Conservation (phyloP, 2,329 filamentous ascomycete species). For the Epicoccum sorghinum region DNA sequence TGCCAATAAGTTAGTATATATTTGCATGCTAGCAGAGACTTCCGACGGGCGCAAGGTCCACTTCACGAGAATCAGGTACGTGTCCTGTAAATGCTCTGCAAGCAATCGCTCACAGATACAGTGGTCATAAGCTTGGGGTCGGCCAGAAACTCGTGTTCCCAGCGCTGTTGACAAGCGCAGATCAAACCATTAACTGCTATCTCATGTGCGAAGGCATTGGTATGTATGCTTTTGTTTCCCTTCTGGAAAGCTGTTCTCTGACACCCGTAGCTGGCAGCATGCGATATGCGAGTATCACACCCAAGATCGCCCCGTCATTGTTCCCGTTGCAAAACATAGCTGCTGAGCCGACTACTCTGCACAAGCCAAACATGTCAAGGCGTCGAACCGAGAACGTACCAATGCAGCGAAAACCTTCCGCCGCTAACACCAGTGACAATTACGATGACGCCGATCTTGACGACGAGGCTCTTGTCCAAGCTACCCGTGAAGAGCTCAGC, state of each 20-base stretch:
- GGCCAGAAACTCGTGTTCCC: constrained; percentile 66
- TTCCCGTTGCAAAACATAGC: constrained; percentile 48
- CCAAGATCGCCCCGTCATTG: constrained; percentile 53
- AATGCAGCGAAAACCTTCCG: constrained; percentile 14
- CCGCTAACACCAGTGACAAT: constrained; percentile 49
- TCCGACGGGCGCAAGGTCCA: constrained; percentile 72
- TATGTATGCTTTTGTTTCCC: constrained; percentile 33
- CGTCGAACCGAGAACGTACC: constrained; percentile 30
- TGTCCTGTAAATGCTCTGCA: neutral
- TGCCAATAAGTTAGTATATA: constrained; percentile 66
- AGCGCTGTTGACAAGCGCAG: constrained; percentile 60
- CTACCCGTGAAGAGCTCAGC: constrained; percentile 46
- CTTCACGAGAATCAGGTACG: constrained; percentile 66
- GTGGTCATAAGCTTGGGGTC: constrained; percentile 68
- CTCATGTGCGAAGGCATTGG: constrained; percentile 86
- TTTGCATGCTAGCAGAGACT: constrained; percentile 77
- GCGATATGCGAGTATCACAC: constrained; percentile 59
- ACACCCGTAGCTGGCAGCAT: constrained; percentile 60
- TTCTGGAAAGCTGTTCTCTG: constrained; percentile 10
- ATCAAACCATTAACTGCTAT: constrained; percentile 68
- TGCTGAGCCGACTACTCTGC: constrained; percentile 17
- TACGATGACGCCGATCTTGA: constrained; percentile 61
- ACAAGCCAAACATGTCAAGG: constrained; percentile 39
- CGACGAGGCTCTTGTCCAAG: constrained; percentile 59
- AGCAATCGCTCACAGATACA: constrained; percentile 48